These are phyloP conservation scores for Syncephalastrum sp. DNA, from an alignment of 371 early-diverging fungal species.

Conservation along the genomic window DNA sequence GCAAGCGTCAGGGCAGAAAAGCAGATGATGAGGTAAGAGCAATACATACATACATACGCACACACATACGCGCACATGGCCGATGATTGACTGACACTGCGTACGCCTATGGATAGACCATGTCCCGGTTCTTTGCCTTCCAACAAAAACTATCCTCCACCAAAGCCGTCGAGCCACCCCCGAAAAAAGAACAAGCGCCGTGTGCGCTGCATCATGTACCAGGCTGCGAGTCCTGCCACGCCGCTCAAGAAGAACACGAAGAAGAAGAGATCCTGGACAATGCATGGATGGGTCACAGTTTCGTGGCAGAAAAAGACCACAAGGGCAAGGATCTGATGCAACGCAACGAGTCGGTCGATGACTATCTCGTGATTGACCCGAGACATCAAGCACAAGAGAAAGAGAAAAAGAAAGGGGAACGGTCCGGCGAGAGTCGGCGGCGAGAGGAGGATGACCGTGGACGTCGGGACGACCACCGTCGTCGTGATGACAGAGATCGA, in stretches of 20 bases:
- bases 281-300: conserved; percentile 72
- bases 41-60: too few relatives aligned
- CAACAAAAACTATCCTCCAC: conserved; percentile 33
- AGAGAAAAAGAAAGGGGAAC: conserved; percentile 21
- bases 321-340: conserved; percentile 64
- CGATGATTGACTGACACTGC: too few relatives aligned
- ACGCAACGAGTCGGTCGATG: conserved; percentile 64
- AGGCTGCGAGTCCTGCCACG: conserved; percentile 65
- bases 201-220: conserved; percentile 67
- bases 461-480: not conserved
- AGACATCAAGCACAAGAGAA: conserved; percentile 41
- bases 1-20: conserved; percentile 20
- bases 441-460: not conserved
- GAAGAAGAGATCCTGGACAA: conserved; percentile 40
- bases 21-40: conserved; percentile 27
- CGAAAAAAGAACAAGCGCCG: conserved; percentile 25
- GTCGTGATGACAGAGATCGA: not conserved
- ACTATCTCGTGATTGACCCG: conserved; percentile 79
- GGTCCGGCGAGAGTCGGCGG: conserved; percentile 16
- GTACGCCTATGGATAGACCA: conserved; percentile 17
- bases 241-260: conserved; percentile 5
- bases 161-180: conserved; percentile 5
- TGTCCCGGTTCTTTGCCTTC: conserved; percentile 47
- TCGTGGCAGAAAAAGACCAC: conserved; percentile 68
- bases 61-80: too few relatives aligned